phyloP scores from a whole-genome alignment of 148 eudicot species.

The Silene latifolia region DNA sequence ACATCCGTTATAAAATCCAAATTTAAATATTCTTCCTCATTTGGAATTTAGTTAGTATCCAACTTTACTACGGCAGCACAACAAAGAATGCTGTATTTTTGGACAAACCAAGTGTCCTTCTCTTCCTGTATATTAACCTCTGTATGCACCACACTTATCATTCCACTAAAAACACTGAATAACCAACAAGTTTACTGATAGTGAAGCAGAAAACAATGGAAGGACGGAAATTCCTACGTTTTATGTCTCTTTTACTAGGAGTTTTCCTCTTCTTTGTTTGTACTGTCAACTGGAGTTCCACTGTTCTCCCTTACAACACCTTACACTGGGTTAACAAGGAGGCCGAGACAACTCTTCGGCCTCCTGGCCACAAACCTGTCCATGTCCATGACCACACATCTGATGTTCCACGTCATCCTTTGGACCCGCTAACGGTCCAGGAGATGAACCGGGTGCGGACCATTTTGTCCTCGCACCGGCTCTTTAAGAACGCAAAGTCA shows the following conservation, averaged over 20 bases:
- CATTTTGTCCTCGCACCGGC: slow-evolving; percentile 46
- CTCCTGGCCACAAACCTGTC: background rate
- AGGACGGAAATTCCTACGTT: slow-evolving; percentile 33
- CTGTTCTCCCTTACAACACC: slow-evolving; percentile 32
- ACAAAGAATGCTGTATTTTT: background rate
- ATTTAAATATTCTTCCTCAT: background rate
- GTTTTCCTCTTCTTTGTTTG: slow-evolving; percentile 42
- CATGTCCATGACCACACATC: slow-evolving; percentile 18
- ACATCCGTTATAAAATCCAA: no score
- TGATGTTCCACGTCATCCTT: slow-evolving; percentile 62
- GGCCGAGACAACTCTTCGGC: slow-evolving; percentile 25
- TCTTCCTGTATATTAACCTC: background rate
- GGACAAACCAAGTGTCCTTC: slow-evolving; percentile 2
- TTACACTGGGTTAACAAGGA: slow-evolving; percentile 16
- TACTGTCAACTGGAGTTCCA: slow-evolving; percentile 27
- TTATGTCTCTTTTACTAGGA: slow-evolving; percentile 35
- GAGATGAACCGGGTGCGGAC: slow-evolving; percentile 53
- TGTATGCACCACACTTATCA: background rate
- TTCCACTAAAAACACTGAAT: background rate
- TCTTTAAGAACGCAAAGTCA: slow-evolving; percentile 32
- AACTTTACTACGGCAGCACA: slow-evolving; percentile 13
- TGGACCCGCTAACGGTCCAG: slow-evolving; percentile 75
- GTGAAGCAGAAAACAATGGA: slow-evolving; percentile 30
- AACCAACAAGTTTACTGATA: background rate
- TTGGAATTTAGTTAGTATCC: slow-evolving; percentile 11